These are phyloP conservation scores for Aspergillus phoenicis DNA, from an alignment of 2,329 filamentous ascomycete genomes.

Conservation along the genomic window DNA sequence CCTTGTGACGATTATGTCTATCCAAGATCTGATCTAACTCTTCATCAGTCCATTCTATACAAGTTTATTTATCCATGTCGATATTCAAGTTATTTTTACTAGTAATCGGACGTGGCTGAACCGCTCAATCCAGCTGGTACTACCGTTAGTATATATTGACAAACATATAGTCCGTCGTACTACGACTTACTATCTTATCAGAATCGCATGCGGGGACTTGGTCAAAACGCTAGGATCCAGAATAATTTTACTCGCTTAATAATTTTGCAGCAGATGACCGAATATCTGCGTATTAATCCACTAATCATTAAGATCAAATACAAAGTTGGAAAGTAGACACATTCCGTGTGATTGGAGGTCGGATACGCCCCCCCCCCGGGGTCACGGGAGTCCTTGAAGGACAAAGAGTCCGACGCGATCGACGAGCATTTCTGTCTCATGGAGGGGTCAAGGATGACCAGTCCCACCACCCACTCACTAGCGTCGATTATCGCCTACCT, in stretches of 20 bases:
- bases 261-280: not conserved
- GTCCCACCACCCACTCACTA: conserved; percentile 5
- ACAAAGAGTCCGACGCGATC: not conserved
- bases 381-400: not conserved
- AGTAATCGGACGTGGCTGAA: too few species aligned
- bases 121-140: too few species aligned
- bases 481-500: not conserved
- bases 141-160: too few species aligned
- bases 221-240: not conserved
- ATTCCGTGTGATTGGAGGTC: too few species aligned
- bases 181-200: not conserved
- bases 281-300: not conserved
- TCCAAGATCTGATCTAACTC: too few species aligned
- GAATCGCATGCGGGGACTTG: not conserved
- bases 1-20: too few species aligned
- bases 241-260: not conserved
- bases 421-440: not conserved
- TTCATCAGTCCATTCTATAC: too few species aligned
- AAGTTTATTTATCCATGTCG: too few species aligned
- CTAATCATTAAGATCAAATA: too few species aligned
- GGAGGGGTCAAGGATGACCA: conserved; percentile 1
- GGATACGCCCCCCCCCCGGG: not conserved
- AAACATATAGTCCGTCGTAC: too few species aligned
- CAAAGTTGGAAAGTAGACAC: too few species aligned
- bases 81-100: too few species aligned